phyloP scores from a whole-genome alignment of 208 protist species.

The Leishmania tarentolae region DNA sequence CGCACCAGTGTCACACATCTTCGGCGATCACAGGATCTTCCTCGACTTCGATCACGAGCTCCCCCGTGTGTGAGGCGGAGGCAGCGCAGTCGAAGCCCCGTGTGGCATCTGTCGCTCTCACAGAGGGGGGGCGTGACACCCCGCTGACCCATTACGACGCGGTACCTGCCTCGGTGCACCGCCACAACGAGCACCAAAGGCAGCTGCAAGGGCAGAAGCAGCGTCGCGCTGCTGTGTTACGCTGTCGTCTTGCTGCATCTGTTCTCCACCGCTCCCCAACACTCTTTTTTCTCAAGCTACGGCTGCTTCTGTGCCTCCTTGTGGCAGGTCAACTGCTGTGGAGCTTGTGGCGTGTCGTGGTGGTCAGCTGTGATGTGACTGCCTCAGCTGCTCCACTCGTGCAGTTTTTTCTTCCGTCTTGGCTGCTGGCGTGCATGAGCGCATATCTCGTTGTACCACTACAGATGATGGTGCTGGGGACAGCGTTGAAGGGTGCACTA shows the following conservation, averaged over 20 bases:
- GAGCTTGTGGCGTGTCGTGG: conserved; percentile 17
- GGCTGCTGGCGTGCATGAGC: conserved; percentile 14
- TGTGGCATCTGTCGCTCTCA: background rate
- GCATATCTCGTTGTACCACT: conserved; percentile 18
- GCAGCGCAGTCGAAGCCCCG: background rate
- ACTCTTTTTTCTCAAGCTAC: conserved; percentile 37
- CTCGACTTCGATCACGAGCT: background rate
- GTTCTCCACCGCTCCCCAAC: conserved; percentile 21
- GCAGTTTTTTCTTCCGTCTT: conserved; percentile 17
- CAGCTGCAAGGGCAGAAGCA: background rate
- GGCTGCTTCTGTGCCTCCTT: conserved; percentile 33
- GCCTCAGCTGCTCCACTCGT: background rate
- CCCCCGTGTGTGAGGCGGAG: background rate
- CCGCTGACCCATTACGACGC: background rate
- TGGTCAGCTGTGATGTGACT: background rate
- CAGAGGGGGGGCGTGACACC: background rate
- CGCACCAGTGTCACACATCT: background rate
- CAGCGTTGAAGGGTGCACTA: conserved; percentile 24
- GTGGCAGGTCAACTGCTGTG: conserved; percentile 27
- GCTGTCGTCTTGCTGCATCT: conserved; percentile 15
- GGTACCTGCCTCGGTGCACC: background rate
- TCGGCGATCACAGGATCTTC: background rate
- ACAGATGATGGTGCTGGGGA: conserved; percentile 19
- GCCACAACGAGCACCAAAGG: background rate
- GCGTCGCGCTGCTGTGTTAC: conserved; percentile 14